Evolutionary conservation across 192 early-diverging fungal species (phyloP), one percentile per base, ranked within the genome.

Genomic region (Funneliformis mosseae): DNA sequence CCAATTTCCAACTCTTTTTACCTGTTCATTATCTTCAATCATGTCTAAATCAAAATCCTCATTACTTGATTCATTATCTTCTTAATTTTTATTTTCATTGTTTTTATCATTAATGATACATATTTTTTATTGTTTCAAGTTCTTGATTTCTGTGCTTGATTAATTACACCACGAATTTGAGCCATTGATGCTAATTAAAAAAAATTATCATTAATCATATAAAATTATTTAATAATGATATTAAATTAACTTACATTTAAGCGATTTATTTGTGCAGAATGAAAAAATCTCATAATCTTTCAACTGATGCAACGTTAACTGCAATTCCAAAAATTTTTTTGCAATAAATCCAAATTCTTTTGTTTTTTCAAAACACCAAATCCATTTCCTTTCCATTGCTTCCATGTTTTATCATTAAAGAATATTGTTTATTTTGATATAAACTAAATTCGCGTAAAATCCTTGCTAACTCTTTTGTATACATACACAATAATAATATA

Each of bases 401-500:
- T 23, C 7, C 28, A 78, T 5, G 42, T 67, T 46, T 5, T 21
- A 8, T 78, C 14, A 68, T 78, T 48, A 78, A 78, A 67, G 60
- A 42, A 78, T 62, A 78, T 67, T 66, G n/a, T 45, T 78, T 48
- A 39, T 25, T 61, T 76, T 61, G 27, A 59, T 61, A 76, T 38
- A 21, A 11, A 43, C 11, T 10, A 46, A 73, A 73, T 46, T 73
- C 43, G 23, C 14, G 25, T 76, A 76, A 76, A 60, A 76, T 76
- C 41, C 41, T 39, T 67, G 12, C 16, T 27, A 18, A 63, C 33
- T 45, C 41, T 50, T 61, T 78, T 48, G 16, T 46, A 25, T 27
- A 21, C 18, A 78, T 78, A 45, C 76, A 68, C 28, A 48, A 68
- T 78, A 78, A 28, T 76, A 76, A 62, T 78, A 78, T 43, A n/a